Conservation (phyloP, 306 rosid genomes). For the Corylus americana region DNA sequence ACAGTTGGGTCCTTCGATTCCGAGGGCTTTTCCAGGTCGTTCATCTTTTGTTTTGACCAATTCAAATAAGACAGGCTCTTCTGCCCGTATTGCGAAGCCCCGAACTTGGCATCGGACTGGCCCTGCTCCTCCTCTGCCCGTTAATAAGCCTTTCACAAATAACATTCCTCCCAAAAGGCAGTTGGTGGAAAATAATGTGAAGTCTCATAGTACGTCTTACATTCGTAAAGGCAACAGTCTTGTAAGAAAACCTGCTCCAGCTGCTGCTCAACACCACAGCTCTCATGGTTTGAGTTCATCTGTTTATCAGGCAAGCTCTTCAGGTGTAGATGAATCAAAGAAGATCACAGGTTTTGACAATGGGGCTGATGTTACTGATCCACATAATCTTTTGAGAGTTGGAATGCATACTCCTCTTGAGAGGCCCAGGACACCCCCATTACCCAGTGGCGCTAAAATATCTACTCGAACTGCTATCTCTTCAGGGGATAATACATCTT, state of each 20-base stretch:
- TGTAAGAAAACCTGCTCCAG: constrained; percentile 62
- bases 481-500: constrained; percentile 41
- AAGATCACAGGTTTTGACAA: constrained; percentile 42
- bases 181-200: constrained; percentile 46
- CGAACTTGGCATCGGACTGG: constrained; percentile 72
- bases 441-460: constrained; percentile 33
- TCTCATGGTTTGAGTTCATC: constrained; percentile 37
- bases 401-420: constrained; percentile 39
- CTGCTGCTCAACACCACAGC: constrained; percentile 48
- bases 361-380: constrained; percentile 41
- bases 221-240: constrained; percentile 95
- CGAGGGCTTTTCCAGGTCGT: constrained; percentile 33
- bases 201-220: constrained; percentile 63
- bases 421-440: constrained; percentile 45
- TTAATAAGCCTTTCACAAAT: constrained; percentile 38
- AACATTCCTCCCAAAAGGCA: constrained; percentile 49
- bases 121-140: constrained; percentile 42
- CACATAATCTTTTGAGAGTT: constrained; percentile 31
- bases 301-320: constrained; percentile 38
- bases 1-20: constrained; percentile 37
- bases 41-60: constrained; percentile 34
- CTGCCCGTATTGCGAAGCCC: constrained; percentile 49
- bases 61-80: constrained; percentile 48
- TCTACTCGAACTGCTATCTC: constrained; percentile 18
- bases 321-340: constrained; percentile 44